Base-by-base conservation (phyloP, 495 filamentous ascomycete species). In the Apiosordaria backusii region DNA sequence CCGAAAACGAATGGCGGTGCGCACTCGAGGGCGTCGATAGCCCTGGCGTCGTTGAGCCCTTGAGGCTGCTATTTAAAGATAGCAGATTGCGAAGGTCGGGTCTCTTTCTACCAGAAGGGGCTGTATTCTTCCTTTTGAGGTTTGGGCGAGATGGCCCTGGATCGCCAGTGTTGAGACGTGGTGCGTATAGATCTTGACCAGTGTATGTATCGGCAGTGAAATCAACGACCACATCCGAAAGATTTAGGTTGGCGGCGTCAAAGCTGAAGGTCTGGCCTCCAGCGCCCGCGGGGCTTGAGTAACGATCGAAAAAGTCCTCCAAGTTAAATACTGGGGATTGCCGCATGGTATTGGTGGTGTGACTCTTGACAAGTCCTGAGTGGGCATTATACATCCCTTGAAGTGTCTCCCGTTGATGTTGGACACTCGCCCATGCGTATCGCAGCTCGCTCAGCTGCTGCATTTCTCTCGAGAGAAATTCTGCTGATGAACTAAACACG, bases 271-370 rank as follows among this genome's bases (percentile, higher is more conserved):
- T 70, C 16, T 77, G 76, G 7, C 76, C 77, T 24, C 76, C 78
- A 0, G 76, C 70, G 13, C 79, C 74, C 3, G 77, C 76, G 13
- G 83, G 73, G 55, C 79, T 82, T 2, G 77, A 77, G 61, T 96
- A 96, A 22, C 92, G 85, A 70, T 93, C 90, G 71, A 93, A 89
- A 74, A 96, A 96, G 69, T 93, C 91, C 67, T 96, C 92, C 4
- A 93, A 83, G 64, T 92, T 89, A 70, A 93, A 94, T 18, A 89
- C 89, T 0, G 91, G 87, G 4, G 88, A 88, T 66, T 91, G 92
- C 4, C 89, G 86, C 70, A 81, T 77, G 4, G 77, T 70, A 65
- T 73, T 78, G 52, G 81, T 87, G 5, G 87, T 84, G 1, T 92
- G 78, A 18, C 87, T 87, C 64, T 90, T 88, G 21, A 93, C 87